Evolutionary conservation across 805 yeast genomes (phyloP), one percentile per base, ranked within the genome.

Genomic region (Teunomyces pallodes): DNA sequence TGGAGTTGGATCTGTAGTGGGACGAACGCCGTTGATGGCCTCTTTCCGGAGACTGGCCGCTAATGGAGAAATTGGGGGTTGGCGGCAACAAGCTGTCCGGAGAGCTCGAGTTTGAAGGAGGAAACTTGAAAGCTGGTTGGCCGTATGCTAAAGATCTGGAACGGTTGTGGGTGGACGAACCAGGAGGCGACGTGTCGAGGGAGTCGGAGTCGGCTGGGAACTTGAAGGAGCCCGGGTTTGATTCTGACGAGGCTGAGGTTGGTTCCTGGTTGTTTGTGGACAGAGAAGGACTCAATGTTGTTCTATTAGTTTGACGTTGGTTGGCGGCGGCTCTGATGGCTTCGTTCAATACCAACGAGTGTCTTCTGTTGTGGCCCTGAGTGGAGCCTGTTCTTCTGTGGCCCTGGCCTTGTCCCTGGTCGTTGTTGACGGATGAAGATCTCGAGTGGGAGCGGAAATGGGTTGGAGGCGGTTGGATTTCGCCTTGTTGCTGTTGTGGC

Each of bases 311-410:
- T 50, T 69, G 74, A 65, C 90, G 79, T 63, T 89, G 94, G 55
- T 84, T 84, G 4, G 97, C 97, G n/a, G 99, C 99, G 5, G 97
- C 97, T 56, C 85, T 85, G 59, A 88, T 90, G 9, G 98, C 98
- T 68, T 92, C 99, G 46, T 84, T 84, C 49, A 92, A 75, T 2
- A 96, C 97, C 50, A 92, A 72, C 0, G 97, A 90, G 65, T 92
- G 98, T 65, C 99, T 82, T 71, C 99, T 83, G 36, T 77, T 72
- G 64, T 92, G 99, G 31, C 97, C 96, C 45, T 58, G 53, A 32
- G 54, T 51, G 26, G 65, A 62, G 9, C 70, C 71, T 5, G 76
- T 64, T 46, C 74, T 56, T 47, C 71, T 60, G 52, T 72, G 75
- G 32, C 57, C 56, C 29, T 30, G 38, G 12, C 17, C 33, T 17